These are phyloP conservation scores for Boletus reticulatus DNA, from an alignment of 768 basidiomycete species.

Conservation along the genomic window DNA sequence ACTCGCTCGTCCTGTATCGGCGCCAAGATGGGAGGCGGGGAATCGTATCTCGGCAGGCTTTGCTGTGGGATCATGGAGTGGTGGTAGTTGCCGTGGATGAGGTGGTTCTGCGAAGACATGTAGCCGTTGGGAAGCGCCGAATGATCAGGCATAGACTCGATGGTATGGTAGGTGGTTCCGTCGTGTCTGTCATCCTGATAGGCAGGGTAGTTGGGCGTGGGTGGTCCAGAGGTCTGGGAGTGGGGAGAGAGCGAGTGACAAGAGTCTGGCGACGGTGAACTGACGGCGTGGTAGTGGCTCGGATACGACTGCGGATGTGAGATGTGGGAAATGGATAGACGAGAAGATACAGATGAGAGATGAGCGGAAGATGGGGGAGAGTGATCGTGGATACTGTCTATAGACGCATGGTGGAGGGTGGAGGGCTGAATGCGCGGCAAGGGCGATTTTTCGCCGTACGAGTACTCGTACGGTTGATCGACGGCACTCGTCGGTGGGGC, in stretches of 20 bases:
- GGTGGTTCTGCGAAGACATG: slow-evolving; percentile 28
- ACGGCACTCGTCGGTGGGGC: slow-evolving; percentile 20
- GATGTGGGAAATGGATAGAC: slow-evolving; percentile 60
- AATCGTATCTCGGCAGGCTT: slow-evolving; percentile 39
- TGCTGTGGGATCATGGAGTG: slow-evolving; percentile 22
- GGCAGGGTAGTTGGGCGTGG: slow-evolving; percentile 40
- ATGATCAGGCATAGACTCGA: slow-evolving; percentile 32
- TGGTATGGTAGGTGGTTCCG: slow-evolving; percentile 38
- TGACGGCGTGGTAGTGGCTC: slow-evolving; percentile 33
- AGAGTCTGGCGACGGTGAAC: slow-evolving; percentile 51
- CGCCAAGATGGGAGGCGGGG: slow-evolving; percentile 54
- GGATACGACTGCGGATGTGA: slow-evolving; percentile 52
- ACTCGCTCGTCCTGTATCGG: slow-evolving; percentile 48
- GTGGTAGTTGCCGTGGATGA: slow-evolving; percentile 25
- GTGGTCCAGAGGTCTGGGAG: slow-evolving; percentile 31
- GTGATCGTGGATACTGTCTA: slow-evolving; percentile 28
- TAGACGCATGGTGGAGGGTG: slow-evolving; percentile 26
- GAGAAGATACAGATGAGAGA: slow-evolving; percentile 42
- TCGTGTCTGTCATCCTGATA: slow-evolving; percentile 43
- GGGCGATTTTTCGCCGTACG: slow-evolving; percentile 31
- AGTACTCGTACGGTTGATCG: slow-evolving; percentile 30
- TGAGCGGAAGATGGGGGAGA: slow-evolving; percentile 32
- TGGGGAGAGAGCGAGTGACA: slow-evolving; percentile 45
- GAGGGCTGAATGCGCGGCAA: slow-evolving; percentile 31
- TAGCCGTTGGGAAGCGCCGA: slow-evolving; percentile 32